Evolutionary conservation across 192 early-diverging fungal species (phyloP), one percentile per base, ranked within the genome.

Genomic region (Gigaspora rosea): DNA sequence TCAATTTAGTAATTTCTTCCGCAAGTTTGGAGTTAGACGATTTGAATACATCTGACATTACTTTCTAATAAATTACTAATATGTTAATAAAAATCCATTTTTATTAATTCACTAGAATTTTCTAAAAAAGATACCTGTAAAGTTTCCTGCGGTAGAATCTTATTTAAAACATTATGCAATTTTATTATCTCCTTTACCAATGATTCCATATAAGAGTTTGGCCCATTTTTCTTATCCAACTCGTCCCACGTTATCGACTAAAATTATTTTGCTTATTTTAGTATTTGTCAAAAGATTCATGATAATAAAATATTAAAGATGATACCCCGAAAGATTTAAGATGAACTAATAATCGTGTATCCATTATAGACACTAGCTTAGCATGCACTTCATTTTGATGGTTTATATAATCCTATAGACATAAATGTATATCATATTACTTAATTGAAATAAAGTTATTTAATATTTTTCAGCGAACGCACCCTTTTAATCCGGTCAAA

Each of bases 341-440:
- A 78, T 98, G 95, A 50, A 91, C 81, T n/a, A 84, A 84, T 32
- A 95, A 89, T 41, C 95, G 87, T 63, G 98, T 96, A 27, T 94
- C 88, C 98, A 99, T 98, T 71, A 98, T 98, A 8, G 92, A 85
- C 4, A 98, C 91, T 18, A 99, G 83, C 74, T 99, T 99, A 47
- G 82, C 79, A 74, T 97, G 95, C 75, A 99, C 85, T 74, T 97
- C 95, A 8, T 80, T 82, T 86, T 98, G 97, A 80, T 99, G 98
- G 52, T 96, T 92, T 49, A 82, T 79, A 79, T 94, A 97, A 78
- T 99, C 98, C 78, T 88, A 81, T 54, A 77, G 51, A 50, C 9
- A 66, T 13, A 15, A 56, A 56, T 56, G 48, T 46, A 70, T 72
- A 48, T 9, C 0, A 41, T 1, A 41, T 41, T 41, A 7, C 41